phyloP scores from a whole-genome alignment of 352 stramenopile genomes.

The Pilasporangium apinafurcum region DNA sequence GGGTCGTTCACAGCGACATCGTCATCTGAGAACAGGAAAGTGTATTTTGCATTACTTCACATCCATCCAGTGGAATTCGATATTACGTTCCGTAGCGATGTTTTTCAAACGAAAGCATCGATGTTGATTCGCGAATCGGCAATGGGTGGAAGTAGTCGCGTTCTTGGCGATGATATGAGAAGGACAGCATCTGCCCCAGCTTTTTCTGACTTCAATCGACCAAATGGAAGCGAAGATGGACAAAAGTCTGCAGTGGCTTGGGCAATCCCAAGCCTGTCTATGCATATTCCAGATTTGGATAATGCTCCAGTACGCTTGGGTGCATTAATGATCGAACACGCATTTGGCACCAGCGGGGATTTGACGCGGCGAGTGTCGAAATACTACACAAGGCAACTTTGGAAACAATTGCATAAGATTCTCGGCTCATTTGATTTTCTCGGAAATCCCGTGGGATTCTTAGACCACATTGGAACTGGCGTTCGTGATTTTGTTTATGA shows the following conservation, averaged over 20 bases:
- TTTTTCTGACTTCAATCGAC: slow-evolving; percentile 17
- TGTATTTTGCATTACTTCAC: slow-evolving; percentile 85
- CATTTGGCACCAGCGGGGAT: slow-evolving; percentile 83
- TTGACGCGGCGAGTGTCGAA: slow-evolving; percentile 81
- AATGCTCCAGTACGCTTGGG: slow-evolving; percentile 82
- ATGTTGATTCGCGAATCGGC: slow-evolving; percentile 48
- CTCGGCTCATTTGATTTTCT: slow-evolving; percentile 87
- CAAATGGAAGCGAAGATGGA: slow-evolving; percentile 16
- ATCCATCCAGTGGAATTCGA: slow-evolving; percentile 86
- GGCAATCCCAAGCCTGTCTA: slow-evolving; percentile 82
- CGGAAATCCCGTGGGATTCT: slow-evolving; percentile 81
- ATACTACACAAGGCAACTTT: slow-evolving; percentile 86
- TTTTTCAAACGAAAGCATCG: slow-evolving; percentile 65
- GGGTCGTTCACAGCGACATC: slow-evolving; percentile 56
- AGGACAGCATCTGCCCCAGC: slow-evolving; percentile 27
- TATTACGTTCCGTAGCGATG: slow-evolving; percentile 85
- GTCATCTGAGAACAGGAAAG: slow-evolving; percentile 68
- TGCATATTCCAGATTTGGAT: slow-evolving; percentile 86
- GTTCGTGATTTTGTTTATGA: slow-evolving; percentile 97
- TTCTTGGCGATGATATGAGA: slow-evolving; percentile 21
- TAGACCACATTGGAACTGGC: slow-evolving; percentile 94
- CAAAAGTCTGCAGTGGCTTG: slow-evolving; percentile 52
- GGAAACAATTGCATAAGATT: slow-evolving; percentile 88
- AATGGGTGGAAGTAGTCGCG: slow-evolving; percentile 2
- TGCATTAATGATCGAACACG: slow-evolving; percentile 86